A percentile compares a stretch with the other conserved stretches of the same genome.
These are phyloP conservation scores for Aegilops umbellulata DNA, from an alignment of 176 grass and related monocot species.

Conservation along the genomic window DNA sequence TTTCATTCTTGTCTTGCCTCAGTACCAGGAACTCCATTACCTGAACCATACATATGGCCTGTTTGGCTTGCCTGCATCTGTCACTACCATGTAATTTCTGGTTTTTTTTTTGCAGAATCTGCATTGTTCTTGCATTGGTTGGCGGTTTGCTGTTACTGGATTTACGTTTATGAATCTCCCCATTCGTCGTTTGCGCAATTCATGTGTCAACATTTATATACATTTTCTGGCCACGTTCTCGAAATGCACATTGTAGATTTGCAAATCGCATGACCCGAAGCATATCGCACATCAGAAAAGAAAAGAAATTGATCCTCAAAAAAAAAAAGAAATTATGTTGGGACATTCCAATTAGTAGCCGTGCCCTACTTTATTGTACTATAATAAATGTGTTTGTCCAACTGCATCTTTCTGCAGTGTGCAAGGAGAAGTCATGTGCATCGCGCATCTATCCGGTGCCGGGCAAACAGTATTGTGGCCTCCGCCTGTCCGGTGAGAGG, in stretches of 20 bases:
- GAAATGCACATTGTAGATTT: not conserved
- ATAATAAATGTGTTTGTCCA: not conserved
- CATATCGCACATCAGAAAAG: not conserved
- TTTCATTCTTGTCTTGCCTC: constrained; percentile 11
- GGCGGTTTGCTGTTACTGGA: not conserved
- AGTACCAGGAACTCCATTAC: not conserved
- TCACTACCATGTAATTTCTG: not conserved
- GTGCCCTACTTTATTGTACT: not conserved
- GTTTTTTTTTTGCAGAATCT: not conserved
- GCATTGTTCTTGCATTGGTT: not conserved
- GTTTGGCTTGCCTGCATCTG: constrained; percentile 1
- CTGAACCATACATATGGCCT: not conserved
- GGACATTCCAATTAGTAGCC: not conserved
- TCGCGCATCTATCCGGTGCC: not conserved
- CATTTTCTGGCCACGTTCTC: not conserved
- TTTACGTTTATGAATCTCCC: not conserved
- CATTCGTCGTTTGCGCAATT: not conserved
- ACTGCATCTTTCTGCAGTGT: not conserved
- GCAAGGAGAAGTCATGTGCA: not conserved
- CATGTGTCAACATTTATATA: not conserved
- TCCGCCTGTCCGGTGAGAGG: not conserved
- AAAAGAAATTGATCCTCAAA: too few relatives aligned
- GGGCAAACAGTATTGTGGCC: not conserved
- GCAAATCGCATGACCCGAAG: not conserved
- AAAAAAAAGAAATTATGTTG: too few relatives aligned